Evolutionary conservation across 495 filamentous ascomycete species (phyloP), one percentile per base, ranked within the genome.

Genomic region (Xylaria bambusicola): DNA sequence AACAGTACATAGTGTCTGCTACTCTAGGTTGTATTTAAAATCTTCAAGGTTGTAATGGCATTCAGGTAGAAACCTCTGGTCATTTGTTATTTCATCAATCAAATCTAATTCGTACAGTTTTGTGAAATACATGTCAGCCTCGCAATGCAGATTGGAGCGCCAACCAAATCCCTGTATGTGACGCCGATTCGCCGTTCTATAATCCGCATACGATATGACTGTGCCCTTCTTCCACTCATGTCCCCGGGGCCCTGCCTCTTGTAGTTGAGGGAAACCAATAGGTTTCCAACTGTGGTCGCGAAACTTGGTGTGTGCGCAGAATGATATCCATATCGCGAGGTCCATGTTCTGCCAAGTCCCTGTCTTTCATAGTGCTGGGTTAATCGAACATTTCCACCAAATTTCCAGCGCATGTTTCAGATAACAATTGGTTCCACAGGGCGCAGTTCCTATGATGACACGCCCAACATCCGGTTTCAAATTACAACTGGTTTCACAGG

Each of bases 181-280:
- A 57, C 54, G 54, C 54, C 54, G 18, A 38, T 49, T 41, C 45
- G 31, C 54, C 54, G 23, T 49, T 57, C 54, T 57, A 57, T 57
- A 49, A 6, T 57, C 49, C 13, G 8, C 24, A 36, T 31, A 49
- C 15, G 45, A 41, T 29, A 44, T 12, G 33, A 44, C 44, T 33
- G 6, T 29, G 31, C 8, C 54, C 38, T 41, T 56, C 53, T 21
- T 4, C n/a, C n/a, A 48, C 7, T 15, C 6, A 40, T 13, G 13
- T 40, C n/a, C 46, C 20, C 6, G 5, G n/a, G 3, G n/a, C 31
- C 40, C 12, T 36, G 13, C 31, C 29, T 35, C 13, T 38, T 6
- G 20, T 27, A 36, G 21, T 46, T 15, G 18, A 48, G 10, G 13
- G 38, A 38, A 49, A 48, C 17, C 5, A 17, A 45, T 24, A 45